phyloP scores from a whole-genome alignment of 1,139 yeast species.

The Geotrichum bryndzae region DNA sequence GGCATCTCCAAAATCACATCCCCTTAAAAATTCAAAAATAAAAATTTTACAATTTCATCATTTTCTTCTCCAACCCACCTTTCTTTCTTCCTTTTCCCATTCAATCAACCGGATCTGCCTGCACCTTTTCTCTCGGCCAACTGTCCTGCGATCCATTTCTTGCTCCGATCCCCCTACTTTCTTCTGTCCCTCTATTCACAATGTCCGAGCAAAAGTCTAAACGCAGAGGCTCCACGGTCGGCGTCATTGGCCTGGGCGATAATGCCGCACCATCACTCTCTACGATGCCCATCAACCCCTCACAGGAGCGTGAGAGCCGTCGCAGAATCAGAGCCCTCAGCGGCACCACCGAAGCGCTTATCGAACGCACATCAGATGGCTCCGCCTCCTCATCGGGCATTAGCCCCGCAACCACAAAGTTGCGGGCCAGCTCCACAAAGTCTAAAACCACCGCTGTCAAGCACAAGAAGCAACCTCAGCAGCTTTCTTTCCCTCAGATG shows the following conservation, averaged over 20 bases:
- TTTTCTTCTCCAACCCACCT: no score
- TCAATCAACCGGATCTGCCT: no score
- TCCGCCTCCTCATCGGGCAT: background rate
- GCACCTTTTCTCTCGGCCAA: no score
- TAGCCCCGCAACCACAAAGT: background rate
- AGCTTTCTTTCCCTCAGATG: slow-evolving; percentile 25
- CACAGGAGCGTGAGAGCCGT: slow-evolving; percentile 31
- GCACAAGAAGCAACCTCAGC: slow-evolving; percentile 6
- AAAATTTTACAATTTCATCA: no score
- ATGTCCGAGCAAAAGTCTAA: background rate
- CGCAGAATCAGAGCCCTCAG: slow-evolving; percentile 34
- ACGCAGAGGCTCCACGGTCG: slow-evolving; percentile 33
- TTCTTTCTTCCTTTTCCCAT: no score
- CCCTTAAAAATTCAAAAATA: no score
- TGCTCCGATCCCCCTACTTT: no score
- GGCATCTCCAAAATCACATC: no score
- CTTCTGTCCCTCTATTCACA: background rate
- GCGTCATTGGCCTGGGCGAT: slow-evolving; percentile 39
- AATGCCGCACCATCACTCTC: slow-evolving; percentile 37
- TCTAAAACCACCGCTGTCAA: background rate
- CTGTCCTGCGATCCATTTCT: no score
- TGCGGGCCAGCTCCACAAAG: background rate
- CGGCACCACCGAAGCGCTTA: background rate
- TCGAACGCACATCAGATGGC: background rate
- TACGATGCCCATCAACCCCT: slow-evolving; percentile 34